Conservation (phyloP, 306 rosid genomes). For the Ochetophila trinervis region DNA sequence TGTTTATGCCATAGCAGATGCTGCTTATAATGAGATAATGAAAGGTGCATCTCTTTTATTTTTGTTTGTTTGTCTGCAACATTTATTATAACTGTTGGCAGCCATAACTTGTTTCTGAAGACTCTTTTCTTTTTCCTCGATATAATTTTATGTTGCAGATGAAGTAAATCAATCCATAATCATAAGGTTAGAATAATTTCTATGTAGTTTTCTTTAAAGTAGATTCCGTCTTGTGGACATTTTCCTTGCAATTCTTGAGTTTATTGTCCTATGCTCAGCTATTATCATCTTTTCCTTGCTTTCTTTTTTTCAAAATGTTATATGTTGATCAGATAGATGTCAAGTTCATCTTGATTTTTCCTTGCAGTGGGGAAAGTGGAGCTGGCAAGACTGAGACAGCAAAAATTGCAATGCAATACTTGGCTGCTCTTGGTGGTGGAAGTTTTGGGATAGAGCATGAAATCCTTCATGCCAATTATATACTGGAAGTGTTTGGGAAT, state of each 20-base stretch:
- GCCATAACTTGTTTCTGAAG: conserved; percentile 27
- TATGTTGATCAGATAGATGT: neutral
- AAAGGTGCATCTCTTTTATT: conserved; percentile 44
- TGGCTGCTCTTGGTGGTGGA: conserved; percentile 75
- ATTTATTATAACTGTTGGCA: conserved; percentile 4
- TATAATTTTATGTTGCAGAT: conserved; percentile 55
- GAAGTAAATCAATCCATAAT: conserved; percentile 85
- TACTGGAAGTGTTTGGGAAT: conserved; percentile 93
- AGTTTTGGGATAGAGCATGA: conserved; percentile 58
- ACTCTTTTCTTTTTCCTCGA: conserved; percentile 28
- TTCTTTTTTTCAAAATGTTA: neutral
- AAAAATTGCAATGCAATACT: conserved; percentile 81
- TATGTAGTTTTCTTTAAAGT: conserved; percentile 9
- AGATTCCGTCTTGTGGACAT: conserved; percentile 18
- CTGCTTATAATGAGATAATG: conserved; percentile 84
- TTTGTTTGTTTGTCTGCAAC: neutral
- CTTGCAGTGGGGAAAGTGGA: conserved; percentile 94
- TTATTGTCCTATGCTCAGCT: neutral
- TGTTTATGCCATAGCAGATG: conserved; percentile 67
- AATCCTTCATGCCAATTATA: conserved; percentile 62
- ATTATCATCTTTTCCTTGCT: neutral
- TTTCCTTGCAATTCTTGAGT: neutral
- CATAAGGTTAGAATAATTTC: conserved; percentile 62
- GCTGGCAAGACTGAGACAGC: conserved; percentile 95
- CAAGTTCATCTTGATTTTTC: conserved; percentile 7